Base-by-base conservation (phyloP, 371 early-diverging fungal genomes). In the Lichtheimia corymbifera region DNA sequence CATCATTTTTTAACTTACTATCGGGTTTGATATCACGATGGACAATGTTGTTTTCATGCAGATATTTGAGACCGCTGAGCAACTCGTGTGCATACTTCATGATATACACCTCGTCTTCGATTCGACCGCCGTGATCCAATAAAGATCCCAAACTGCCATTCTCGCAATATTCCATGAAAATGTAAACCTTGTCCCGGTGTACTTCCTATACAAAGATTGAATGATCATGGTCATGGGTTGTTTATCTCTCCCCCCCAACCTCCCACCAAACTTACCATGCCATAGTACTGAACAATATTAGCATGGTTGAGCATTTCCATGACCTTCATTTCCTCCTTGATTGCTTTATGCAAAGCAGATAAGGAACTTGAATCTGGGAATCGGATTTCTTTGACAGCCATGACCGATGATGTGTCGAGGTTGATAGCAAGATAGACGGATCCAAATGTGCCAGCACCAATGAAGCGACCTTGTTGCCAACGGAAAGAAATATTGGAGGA, bases 121-220 rank as follows among this genome's bases (percentile, higher is more conserved):
- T 86, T 28, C 90, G 80, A 24, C 93, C 93, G 56, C 89, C 84
- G 64, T 93, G 91, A 63, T 87, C 88, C 27, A 97, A 72, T 35
- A 93, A 64, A 44, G 85, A 80, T 3, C 89, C 87, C 54, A 97
- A 65, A 63, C 91, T 91, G 43, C 96, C 95, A 43, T 88, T 85
- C 60, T 91, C 87, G 67, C 94, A 93, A 71, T 93, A 94, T 73
- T 97, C 98, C 94, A 97, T 94, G 67, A 97, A 95, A 47, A 96
- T 89, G 59, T 86, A 93, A 4, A 94, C 90, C 69, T 91, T 90
- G 66, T 95, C 95, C 56, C 94, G 86, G 68, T 92, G 93, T 20
- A 94, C 93, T 71, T 96, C 96, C 77, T 77, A 67, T 22, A 55
- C 25, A 25, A 44, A n/a, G 53, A 20, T 0, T 47, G n/a, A 24